Evolutionary conservation across 345 rosid species (phyloP).

Genomic region (Salix viminalis): DNA sequence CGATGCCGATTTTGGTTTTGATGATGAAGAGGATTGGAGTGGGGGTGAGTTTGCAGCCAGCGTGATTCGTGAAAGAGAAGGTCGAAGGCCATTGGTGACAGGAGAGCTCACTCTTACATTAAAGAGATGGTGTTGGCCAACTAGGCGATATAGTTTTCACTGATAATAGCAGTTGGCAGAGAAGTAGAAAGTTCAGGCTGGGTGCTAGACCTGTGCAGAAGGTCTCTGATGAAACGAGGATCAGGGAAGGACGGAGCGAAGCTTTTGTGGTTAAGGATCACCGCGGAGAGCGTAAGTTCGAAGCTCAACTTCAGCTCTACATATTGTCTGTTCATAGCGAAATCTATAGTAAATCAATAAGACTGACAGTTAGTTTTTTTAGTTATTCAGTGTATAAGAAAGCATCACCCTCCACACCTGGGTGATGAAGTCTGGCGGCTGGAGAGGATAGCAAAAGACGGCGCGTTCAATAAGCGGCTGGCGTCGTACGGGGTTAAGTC

Average conservation of each 20-base stretch:
- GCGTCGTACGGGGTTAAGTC: constrained; percentile 13
- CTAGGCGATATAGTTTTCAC: constrained; percentile 50
- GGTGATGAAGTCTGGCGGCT: constrained; percentile 71
- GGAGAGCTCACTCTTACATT: constrained; percentile 51
- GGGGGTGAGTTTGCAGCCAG: constrained; percentile 36
- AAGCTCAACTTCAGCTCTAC: not conserved
- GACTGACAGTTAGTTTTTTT: constrained; percentile 2
- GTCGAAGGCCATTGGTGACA: constrained; percentile 59
- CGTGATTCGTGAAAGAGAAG: constrained; percentile 55
- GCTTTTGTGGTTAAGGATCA: constrained; percentile 75
- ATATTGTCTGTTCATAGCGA: not conserved
- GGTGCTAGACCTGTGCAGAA: constrained; percentile 51
- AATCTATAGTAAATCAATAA: not conserved
- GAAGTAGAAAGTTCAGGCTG: constrained; percentile 62
- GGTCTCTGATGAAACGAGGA: constrained; percentile 27
- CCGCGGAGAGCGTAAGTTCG: constrained; percentile 71
- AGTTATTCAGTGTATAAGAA: constrained; percentile 56
- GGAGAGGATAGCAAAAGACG: constrained; percentile 62
- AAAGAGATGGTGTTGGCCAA: constrained; percentile 41
- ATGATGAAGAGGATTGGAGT: constrained; percentile 48
- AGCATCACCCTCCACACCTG: constrained; percentile 67
- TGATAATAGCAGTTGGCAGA: constrained; percentile 81
- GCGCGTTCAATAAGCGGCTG: constrained; percentile 41
- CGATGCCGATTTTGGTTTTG: constrained; percentile 51
- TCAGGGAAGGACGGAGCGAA: constrained; percentile 63